A percentile compares a stretch with the other conserved stretches of the same genome.
phyloP scores from a whole-genome alignment of 2,329 filamentous ascomycete genomes.

The Chaetomium globosum region DNA sequence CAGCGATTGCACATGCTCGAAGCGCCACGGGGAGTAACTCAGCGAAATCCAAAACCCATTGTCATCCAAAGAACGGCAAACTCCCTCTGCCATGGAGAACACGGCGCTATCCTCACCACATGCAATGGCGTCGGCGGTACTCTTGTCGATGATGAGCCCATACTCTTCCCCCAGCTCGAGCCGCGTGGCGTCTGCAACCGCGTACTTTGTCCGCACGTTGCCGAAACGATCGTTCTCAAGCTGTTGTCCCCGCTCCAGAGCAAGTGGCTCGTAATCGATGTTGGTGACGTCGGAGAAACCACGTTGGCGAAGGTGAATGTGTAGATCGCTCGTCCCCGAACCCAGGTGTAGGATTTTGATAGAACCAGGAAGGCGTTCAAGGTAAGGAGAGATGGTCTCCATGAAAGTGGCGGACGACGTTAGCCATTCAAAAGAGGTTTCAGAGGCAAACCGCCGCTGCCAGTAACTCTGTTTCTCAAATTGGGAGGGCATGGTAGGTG shows the following conservation, averaged over 20 bases:
- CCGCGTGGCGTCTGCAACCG: conserved; percentile 51
- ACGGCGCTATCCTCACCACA: conserved; percentile 48
- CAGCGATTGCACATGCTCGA: conserved; percentile 38
- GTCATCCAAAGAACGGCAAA: conserved; percentile 43
- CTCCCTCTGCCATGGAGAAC: conserved; percentile 44
- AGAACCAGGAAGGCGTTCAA: conserved; percentile 38
- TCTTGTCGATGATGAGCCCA: conserved; percentile 53
- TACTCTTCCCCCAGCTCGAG: conserved; percentile 41
- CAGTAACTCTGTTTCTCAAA: conserved; percentile 56
- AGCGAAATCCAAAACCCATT: conserved; percentile 52
- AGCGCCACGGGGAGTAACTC: conserved; percentile 51
- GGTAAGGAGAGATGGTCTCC: conserved; percentile 45
- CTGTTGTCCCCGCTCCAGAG: conserved; percentile 47
- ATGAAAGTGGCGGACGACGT: conserved; percentile 48
- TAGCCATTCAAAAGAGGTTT: conserved; percentile 55
- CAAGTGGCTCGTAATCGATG: conserved; percentile 55
- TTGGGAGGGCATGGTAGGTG: conserved; percentile 38
- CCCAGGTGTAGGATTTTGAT: conserved; percentile 51
- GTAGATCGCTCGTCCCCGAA: conserved; percentile 54
- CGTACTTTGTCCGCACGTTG: conserved; percentile 49
- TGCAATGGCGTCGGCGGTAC: conserved; percentile 53
- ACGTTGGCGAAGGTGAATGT: conserved; percentile 49
- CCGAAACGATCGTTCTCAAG: conserved; percentile 49
- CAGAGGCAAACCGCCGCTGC: conserved; percentile 50
- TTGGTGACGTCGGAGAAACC: conserved; percentile 52